Evolutionary conservation across 164 flowering plant species (phyloP).

Genomic region (Magnolia changhungtana): DNA sequence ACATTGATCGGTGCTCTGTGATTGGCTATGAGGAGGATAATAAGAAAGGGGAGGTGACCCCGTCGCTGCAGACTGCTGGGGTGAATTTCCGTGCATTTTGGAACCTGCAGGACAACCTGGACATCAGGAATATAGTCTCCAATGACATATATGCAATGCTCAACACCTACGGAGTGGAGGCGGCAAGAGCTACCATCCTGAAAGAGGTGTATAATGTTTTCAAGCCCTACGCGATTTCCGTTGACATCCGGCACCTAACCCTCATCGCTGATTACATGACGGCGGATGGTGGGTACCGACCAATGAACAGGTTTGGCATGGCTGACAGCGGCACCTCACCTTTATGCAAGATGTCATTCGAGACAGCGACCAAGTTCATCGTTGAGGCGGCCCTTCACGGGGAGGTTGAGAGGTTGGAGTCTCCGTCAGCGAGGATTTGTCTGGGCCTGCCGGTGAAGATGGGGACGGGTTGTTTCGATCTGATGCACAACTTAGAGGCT

Average conservation of each 20-base stretch:
- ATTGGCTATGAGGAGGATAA: conserved; percentile 35
- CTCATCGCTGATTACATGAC: conserved; percentile 95
- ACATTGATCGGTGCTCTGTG: conserved; percentile 51
- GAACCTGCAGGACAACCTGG: conserved; percentile 71
- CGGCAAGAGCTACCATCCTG: conserved; percentile 78
- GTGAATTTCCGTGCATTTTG: conserved; percentile 63
- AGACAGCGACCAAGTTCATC: conserved; percentile 80
- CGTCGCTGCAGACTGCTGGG: conserved; percentile 63
- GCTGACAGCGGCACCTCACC: conserved; percentile 65
- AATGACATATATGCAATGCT: conserved; percentile 72
- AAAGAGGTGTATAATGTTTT: conserved; percentile 65
- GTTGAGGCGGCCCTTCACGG: conserved; percentile 70
- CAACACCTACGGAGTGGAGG: conserved; percentile 84
- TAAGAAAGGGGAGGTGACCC: conserved; percentile 11
- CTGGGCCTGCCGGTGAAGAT: conserved; percentile 81
- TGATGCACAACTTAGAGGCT: conserved; percentile 63
- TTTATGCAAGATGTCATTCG: conserved; percentile 72
- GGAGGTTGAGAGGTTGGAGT: conserved; percentile 56
- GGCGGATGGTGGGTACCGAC: conserved; percentile 63
- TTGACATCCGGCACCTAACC: conserved; percentile 62
- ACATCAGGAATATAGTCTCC: conserved; percentile 49
- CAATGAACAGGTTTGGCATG: conserved; percentile 81
- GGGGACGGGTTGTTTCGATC: conserved; percentile 86
- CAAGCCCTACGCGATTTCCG: conserved; percentile 56
- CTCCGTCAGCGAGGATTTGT: conserved; percentile 83